Base-by-base conservation (phyloP, 2,329 filamentous ascomycete species). In the Calonectria pteridis region DNA sequence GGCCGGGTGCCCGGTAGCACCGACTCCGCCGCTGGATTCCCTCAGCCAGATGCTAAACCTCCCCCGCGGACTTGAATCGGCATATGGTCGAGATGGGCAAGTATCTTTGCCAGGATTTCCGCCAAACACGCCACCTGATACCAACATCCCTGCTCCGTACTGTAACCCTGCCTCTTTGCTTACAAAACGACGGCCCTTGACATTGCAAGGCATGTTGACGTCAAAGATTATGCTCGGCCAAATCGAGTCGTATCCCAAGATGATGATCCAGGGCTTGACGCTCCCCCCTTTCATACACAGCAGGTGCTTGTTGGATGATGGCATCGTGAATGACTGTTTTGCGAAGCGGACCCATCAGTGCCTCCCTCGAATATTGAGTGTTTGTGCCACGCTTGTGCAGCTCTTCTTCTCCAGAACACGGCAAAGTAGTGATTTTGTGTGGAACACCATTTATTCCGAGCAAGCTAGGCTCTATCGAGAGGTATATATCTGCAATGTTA, bases 251-350 rank as follows among this genome's bases (percentile, higher is more conserved):
- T 79, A 78, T 46, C 76, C 76, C 1, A 67, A 50, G 28, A 76
- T 79, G 76, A 64, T 79, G 63, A 69, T 74, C 23, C 59, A 72
- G 9, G 76, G 76, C 13, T 43, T 62, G 13, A 23, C 35, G 4
- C 71, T 79, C 1, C 77, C 77, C 2, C 77, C 77, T 0, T 79
- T 78, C n/a, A 77, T 79, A n/a, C 71, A 75, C 6, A 73, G 71
- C 31, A 58, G 53, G 67, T 76, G 73, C 46, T 31, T 64, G n/a
- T 10, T 78, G 14, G 53, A 72, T 33, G 72, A 73, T 26, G 46
- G 49, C 1, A 10, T 53, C 3, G 46, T 58, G 1, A 50, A 69
- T 29, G 53, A 71, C 6, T 77, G 75, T 46, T 55, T 2, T 9
- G 18, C 55, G 35, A 67, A 70, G 23, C 35, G 58, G 18, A 28